Evolutionary conservation across 257 asterid species (phyloP).

Genomic region (Osmanthus fragrans): DNA sequence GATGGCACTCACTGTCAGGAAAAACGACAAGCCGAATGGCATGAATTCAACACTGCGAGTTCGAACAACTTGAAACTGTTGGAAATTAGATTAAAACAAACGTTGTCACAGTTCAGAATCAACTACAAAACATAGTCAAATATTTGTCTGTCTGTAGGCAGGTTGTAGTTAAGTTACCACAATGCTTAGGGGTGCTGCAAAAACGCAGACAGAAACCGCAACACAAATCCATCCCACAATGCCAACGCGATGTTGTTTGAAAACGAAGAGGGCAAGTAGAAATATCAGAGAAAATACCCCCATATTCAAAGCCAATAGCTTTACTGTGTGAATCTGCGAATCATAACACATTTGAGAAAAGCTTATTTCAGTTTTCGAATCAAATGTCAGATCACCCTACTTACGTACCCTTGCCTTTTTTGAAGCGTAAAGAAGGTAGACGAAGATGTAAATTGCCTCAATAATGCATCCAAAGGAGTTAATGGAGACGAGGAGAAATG

Average conservation of each 20-base stretch:
- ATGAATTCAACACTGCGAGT: conserved; percentile 83
- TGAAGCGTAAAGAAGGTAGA: conserved; percentile 46
- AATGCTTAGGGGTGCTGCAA: conserved; percentile 62
- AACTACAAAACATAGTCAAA: neutral
- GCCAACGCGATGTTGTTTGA: conserved; percentile 25
- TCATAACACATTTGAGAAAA: neutral
- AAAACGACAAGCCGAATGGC: conserved; percentile 73
- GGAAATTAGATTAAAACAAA: neutral
- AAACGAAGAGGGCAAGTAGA: conserved; percentile 38
- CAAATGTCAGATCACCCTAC: neutral
- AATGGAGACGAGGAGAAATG: conserved; percentile 50
- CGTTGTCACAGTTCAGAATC: neutral
- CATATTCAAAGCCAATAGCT: conserved; percentile 42
- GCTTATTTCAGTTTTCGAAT: neutral
- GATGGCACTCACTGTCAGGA: conserved; percentile 76
- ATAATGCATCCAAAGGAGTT: conserved; percentile 50
- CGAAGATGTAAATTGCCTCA: conserved; percentile 43
- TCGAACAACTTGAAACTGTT: conserved; percentile 68
- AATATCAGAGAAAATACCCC: conserved; percentile 37
- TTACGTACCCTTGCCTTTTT: conserved; percentile 46
- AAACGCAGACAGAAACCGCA: conserved; percentile 47
- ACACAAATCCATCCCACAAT: conserved; percentile 69
- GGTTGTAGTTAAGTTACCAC: conserved; percentile 34
- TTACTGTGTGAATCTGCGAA: conserved; percentile 38
- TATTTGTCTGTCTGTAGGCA: neutral